Evolutionary conservation across 331 rosid genomes (phyloP), one percentile per base, ranked within the genome.

Genomic region (Ulmus americana): DNA sequence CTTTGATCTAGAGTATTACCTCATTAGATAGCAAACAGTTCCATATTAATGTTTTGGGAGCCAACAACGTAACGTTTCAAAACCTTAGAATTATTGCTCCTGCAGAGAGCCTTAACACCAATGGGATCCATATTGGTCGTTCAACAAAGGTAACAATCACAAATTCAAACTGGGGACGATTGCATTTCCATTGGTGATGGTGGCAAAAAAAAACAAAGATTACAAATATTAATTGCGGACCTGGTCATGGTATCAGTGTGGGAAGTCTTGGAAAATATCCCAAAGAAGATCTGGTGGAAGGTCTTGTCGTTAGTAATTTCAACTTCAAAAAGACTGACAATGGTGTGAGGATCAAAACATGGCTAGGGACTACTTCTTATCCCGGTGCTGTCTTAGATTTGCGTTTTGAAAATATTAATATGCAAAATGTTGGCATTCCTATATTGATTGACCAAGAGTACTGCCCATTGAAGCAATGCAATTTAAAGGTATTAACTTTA

Each of bases 121-220:
- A 82, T 40, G 83, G 83, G 39, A 78, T 82, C 47, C 86, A 82
- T 50, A 45, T 82, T 8, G 81, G 76, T 3, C 60, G 72, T 15
- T 82, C 83, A 2, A 41, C 39, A 1, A 51, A 39, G 28, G 74
- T 82, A 69, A 64, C 46, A 22, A 28, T 82, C 55, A 65, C 60
- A 3, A 44, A 49, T 1, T 42, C 72, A 13, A 59, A 76, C 85
- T 0, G 78, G 78, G 5, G 82, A 81, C 3, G 82, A 81, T 41
- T 77, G 80, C 16, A 5, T 77, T 59, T 81, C 80, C 12, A 28
- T 81, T 5, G 85, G 85, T 0, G 82, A 81, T 11, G 81, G 81
- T 20, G 68, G 71, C 72, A 46, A 65, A 44, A n/a, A n/a, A 50
- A 75, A 1, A 20, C 78, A 9, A 46, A 28, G 4, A 22, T 75